Evolutionary conservation across 2,329 filamentous ascomycete species (phyloP).

Genomic region (Ophiostoma fasciatum): DNA sequence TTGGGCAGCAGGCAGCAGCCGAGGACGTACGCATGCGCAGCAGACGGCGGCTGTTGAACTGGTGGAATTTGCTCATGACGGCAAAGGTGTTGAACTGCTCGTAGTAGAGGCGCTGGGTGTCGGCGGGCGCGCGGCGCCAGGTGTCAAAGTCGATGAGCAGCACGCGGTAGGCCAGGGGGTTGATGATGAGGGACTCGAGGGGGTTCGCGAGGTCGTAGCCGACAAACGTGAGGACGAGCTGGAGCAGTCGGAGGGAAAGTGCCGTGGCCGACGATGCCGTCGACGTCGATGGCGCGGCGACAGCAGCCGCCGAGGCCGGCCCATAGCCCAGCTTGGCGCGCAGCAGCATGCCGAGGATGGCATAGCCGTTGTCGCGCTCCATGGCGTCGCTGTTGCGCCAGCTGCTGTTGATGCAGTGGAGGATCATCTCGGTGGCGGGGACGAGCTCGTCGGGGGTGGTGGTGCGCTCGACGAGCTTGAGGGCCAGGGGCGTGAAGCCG

Average conservation of each 20-base stretch:
- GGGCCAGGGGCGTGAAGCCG: conserved; percentile 73
- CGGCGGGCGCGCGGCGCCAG: conserved; percentile 66
- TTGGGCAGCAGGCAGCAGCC: neutral
- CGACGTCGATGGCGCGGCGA: conserved; percentile 3
- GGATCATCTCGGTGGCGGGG: conserved; percentile 67
- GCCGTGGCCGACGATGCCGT: conserved; percentile 31
- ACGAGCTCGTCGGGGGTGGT: conserved; percentile 54
- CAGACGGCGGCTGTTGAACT: conserved; percentile 79
- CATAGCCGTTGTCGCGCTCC: conserved; percentile 90
- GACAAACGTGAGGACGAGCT: conserved; percentile 68
- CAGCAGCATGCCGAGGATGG: conserved; percentile 69
- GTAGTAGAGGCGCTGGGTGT: conserved; percentile 82
- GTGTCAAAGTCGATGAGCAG: conserved; percentile 85
- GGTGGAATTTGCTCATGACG: conserved; percentile 76
- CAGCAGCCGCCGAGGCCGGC: conserved; percentile 14
- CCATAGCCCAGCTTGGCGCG: conserved; percentile 61
- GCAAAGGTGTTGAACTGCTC: conserved; percentile 82
- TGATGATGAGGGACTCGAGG: conserved; percentile 83
- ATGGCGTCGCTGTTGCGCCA: conserved; percentile 98
- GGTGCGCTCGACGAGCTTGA: conserved; percentile 74
- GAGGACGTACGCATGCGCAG: conserved; percentile 67
- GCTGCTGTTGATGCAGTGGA: conserved; percentile 73
- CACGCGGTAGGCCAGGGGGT: conserved; percentile 85
- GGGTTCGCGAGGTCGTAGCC: conserved; percentile 73
- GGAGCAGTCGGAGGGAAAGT: conserved; percentile 52